A percentile compares a stretch with the other conserved stretches of the same genome.
These are phyloP conservation scores for Pseudogymnoascus sp. DNA, from an alignment of 2,329 filamentous ascomycete species.

Conservation along the genomic window DNA sequence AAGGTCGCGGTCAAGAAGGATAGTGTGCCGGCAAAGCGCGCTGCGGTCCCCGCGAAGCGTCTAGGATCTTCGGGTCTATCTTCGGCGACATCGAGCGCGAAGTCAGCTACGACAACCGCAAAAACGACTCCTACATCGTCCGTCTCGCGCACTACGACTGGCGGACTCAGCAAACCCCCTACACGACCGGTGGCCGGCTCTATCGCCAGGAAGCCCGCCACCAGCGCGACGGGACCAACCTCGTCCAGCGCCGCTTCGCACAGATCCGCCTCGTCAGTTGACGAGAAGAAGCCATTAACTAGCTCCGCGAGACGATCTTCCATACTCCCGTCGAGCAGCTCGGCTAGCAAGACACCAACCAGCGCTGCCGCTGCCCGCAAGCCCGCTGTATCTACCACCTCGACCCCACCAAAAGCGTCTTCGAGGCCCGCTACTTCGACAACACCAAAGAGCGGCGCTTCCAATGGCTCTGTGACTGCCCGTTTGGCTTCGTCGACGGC, in stretches of 20 bases:
- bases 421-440: slow-evolving; percentile 33
- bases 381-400: slow-evolving; percentile 21
- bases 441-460: slow-evolving; percentile 27
- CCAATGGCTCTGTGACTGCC: slow-evolving; percentile 26
- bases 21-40: slow-evolving; percentile 22
- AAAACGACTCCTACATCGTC: slow-evolving; percentile 17
- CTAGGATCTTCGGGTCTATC: slow-evolving; percentile 20
- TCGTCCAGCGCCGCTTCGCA: slow-evolving; percentile 23
- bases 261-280: slow-evolving; percentile 23
- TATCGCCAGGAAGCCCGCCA: slow-evolving; percentile 24
- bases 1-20: slow-evolving; percentile 28
- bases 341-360: background rate
- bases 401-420: slow-evolving; percentile 30
- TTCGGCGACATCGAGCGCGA: slow-evolving; percentile 17
- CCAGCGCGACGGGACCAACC: slow-evolving; percentile 25
- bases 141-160: slow-evolving; percentile 20
- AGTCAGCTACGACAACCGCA: slow-evolving; percentile 20
- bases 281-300: slow-evolving; percentile 25
- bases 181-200: slow-evolving; percentile 23
- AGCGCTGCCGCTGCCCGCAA: slow-evolving; percentile 25
- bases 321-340: slow-evolving; percentile 12
- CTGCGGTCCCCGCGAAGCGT: slow-evolving; percentile 21
- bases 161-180: slow-evolving; percentile 29
- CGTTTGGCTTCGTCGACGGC: slow-evolving; percentile 29
- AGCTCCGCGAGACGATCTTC: background rate